Evolutionary conservation across 2,329 filamentous ascomycete species (phyloP), one percentile per base, ranked within the genome.

Genomic region (Juglanconis oblonga): DNA sequence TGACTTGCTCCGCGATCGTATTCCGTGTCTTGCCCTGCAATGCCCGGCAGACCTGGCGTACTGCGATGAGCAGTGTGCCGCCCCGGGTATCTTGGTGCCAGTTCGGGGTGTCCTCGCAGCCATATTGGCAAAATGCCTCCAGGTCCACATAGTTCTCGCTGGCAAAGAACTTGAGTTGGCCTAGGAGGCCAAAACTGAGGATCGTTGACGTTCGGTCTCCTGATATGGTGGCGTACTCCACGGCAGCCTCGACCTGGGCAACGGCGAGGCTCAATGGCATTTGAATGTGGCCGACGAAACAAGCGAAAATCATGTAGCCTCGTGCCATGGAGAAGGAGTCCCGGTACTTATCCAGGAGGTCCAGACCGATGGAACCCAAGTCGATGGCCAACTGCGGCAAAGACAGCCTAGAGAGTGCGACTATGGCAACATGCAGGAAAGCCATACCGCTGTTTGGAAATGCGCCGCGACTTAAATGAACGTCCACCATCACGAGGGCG

Each of bases 191-290:
- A 55, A 89, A 85, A 66, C 88, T 89, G 9, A 93, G 76, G 36
- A 93, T 86, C 6, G 88, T 86, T 1, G 89, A 83, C 56, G 89
- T 86, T 35, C 88, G 82, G 69, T 94, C 90, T 1, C 89, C 89
- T 2, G 87, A 83, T 24, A 82, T 77, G 0, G 87, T 81, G 0
- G 87, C 84, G 57, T 85, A 83, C 59, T 92, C 88, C 31, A 91
- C 77, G 1, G 87, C 84, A 52, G 81, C 81, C 65, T 91, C 87
- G 33, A 91, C 79, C 59, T 86, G 81, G 2, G 76, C 75, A 8
- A 88, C 78, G 6, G 85, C 80, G 38, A 85, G 74, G 10, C 77
- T 72, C 58, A 91, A 75, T n/a, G 87, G 83, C 55, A 82, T 79
- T 62, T 88, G 81, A 8, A 92, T 76, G 66, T 93, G 90, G 1